Base-by-base conservation (phyloP, 2,329 filamentous ascomycete genomes). In the Pseudocercospora macadamiae region DNA sequence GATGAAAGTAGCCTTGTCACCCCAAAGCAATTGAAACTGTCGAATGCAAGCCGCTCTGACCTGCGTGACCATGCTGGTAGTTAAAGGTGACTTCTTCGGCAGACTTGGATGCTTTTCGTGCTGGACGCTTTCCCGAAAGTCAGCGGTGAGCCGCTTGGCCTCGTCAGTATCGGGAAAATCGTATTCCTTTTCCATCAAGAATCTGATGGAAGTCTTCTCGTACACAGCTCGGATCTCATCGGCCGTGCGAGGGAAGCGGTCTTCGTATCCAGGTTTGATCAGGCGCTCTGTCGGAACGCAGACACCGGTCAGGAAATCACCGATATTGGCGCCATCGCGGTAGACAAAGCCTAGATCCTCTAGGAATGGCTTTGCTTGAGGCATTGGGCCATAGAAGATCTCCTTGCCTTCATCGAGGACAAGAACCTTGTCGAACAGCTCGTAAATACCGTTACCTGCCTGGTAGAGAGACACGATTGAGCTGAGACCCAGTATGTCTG, bases 341-440 rank as follows among this genome's bases (percentile, higher is more conserved):
- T 83, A 89, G 21, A 85, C 66, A 66, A 90, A 89, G 0, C 88
- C 87, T 1, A 86, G 74, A 0, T 77, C 72, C 66, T 89, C 85
- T 80, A 90, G 87, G 66, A 87, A 90, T 0, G 84, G 82, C 3
- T 79, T 74, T 0, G 87, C 87, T 60, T 86, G 77, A 4, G 78
- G 73, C 63, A 79, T 75, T 0, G 86, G 80, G 0, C 87, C 87
- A 62, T 87, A 89, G 74, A 82, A 90, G 45, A 89, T 80, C 64
- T 89, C 72, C 61, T 85, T 84, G 47, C 87, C 87, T 57, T 85
- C 81, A 47, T 89, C 86, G 3, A 90, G 79, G 7, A 90, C 81
- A 0, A 89, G 77, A 0, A 89, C 86, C 68, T 89, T 90, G 70
- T 90, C 86, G 68, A 90, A 89, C 0, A 86, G 78, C 23, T 88